Conservation (phyloP, 2,329 filamentous ascomycete genomes). For the Helicocarpus griseus region DNA sequence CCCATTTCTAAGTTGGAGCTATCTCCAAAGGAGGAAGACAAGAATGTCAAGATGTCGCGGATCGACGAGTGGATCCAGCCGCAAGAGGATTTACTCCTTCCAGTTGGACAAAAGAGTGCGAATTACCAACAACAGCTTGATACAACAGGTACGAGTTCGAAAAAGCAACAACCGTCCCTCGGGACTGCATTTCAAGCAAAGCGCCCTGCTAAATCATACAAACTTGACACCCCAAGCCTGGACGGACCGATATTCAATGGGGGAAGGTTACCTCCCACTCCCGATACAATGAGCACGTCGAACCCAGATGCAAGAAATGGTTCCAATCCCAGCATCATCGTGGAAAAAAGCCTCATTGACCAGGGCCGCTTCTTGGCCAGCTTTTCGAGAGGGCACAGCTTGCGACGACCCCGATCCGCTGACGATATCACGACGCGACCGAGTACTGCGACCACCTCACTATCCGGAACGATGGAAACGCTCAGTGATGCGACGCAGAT, state of each 20-base stretch:
- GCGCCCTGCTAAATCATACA: slow-evolving; percentile 13
- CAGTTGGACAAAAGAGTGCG: slow-evolving; percentile 14
- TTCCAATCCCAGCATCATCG: slow-evolving; percentile 27
- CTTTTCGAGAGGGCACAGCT: slow-evolving; percentile 16
- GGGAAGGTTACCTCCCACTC: slow-evolving; percentile 30
- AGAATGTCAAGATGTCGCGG: slow-evolving; percentile 15
- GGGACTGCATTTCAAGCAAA: slow-evolving; percentile 18
- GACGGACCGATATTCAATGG: slow-evolving; percentile 25
- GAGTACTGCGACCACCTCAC: slow-evolving; percentile 22
- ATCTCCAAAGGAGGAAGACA: slow-evolving; percentile 6
- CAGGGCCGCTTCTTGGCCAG: slow-evolving; percentile 7
- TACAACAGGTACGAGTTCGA: neutral
- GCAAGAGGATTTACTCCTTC: slow-evolving; percentile 12
- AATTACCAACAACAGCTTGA: slow-evolving; percentile 11
- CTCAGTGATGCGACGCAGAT: slow-evolving; percentile 22
- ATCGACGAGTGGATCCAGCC: slow-evolving; percentile 27
- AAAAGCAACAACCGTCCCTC: slow-evolving; percentile 12
- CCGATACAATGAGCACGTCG: slow-evolving; percentile 35
- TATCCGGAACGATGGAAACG: slow-evolving; percentile 23
- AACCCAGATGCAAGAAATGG: slow-evolving; percentile 21
- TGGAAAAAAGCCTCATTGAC: slow-evolving; percentile 19
- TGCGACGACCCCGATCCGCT: slow-evolving; percentile 24
- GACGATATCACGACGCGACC: slow-evolving; percentile 23
- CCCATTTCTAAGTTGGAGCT: neutral
- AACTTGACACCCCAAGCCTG: slow-evolving; percentile 18